Conservation (phyloP, 1,139 yeast species). For the Yamadazyma triangularis region DNA sequence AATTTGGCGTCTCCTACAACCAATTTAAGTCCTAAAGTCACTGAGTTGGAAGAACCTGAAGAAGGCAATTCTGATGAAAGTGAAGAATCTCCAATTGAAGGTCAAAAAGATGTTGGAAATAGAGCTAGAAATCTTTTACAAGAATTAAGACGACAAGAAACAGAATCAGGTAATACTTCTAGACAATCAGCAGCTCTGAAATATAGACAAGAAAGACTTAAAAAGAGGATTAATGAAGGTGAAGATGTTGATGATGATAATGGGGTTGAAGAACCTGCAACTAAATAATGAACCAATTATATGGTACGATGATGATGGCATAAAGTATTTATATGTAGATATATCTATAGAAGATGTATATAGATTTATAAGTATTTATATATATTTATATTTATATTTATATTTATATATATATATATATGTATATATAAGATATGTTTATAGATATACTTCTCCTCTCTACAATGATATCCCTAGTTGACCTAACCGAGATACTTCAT, state of each 20-base stretch:
- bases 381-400: slow-evolving; percentile 1
- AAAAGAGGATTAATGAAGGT: slow-evolving; percentile 5
- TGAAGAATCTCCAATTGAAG: slow-evolving; percentile 7
- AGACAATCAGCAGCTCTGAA: slow-evolving; percentile 30
- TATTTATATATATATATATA: slow-evolving; percentile 1
- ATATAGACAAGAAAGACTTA: slow-evolving; percentile 32
- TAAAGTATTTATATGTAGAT: too few species aligned
- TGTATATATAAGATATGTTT: not conserved
- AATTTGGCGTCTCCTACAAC: slow-evolving; percentile 12
- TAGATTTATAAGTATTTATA: not conserved
- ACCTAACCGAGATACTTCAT: slow-evolving; percentile 21
- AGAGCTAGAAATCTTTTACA: slow-evolving; percentile 58
- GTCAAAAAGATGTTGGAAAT: slow-evolving; percentile 46
- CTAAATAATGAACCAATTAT: too few species aligned
- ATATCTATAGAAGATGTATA: too few species aligned
- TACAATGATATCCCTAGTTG: slow-evolving; percentile 15
- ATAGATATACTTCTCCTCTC: too few species aligned
- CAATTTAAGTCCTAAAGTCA: too few species aligned
- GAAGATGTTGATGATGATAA: slow-evolving; percentile 1
- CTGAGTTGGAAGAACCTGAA: too few species aligned
- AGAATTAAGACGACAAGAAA: slow-evolving; percentile 49
- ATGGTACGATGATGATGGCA: too few species aligned
- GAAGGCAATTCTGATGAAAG: not conserved
- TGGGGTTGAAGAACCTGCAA: not conserved
- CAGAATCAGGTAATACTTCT: slow-evolving; percentile 12